Percentiles rank a stretch among this genome's conserved stretches.
Evolutionary conservation across 1,139 yeast species (phyloP).

Genomic region (Pichia sp.): DNA sequence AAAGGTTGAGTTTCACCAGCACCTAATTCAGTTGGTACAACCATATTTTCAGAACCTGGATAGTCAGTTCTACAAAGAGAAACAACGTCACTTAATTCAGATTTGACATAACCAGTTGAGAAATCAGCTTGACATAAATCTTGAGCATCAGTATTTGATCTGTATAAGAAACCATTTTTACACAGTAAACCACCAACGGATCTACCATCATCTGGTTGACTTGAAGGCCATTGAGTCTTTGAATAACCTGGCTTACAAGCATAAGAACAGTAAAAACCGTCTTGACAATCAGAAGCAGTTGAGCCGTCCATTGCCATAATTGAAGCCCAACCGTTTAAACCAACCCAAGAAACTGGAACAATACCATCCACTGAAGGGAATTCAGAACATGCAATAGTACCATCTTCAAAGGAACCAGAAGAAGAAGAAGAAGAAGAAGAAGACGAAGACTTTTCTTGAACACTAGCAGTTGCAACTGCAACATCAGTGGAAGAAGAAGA

Average conservation of each 20-base stretch:
- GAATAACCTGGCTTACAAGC: constrained; percentile 97
- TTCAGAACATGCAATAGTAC: constrained; percentile 58
- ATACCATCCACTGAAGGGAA: constrained; percentile 83
- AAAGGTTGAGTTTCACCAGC: constrained; percentile 63
- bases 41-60: constrained; percentile 99
- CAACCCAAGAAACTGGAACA: constrained; percentile 70
- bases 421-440: constrained; percentile 8
- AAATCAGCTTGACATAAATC: constrained; percentile 83
- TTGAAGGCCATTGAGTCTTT: constrained; percentile 91
- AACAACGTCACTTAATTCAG: constrained; percentile 56
- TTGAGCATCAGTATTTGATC: constrained; percentile 55
- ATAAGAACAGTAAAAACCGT: constrained; percentile 91
- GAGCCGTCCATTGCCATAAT: constrained; percentile 55
- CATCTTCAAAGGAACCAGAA: constrained; percentile 61
- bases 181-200: constrained; percentile 88
- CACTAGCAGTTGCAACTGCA: neutral
- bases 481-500: constrained; percentile 18
- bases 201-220: constrained; percentile 80
- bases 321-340: constrained; percentile 90
- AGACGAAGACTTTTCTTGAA: neutral
- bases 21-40: constrained; percentile 73
- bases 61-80: constrained; percentile 96
- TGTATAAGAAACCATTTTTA: constrained; percentile 72
- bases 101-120: constrained; percentile 59
- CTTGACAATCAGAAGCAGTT: constrained; percentile 57